These are phyloP conservation scores for Hansenula sp. DNA, from an alignment of 1,139 yeast species.

Conservation along the genomic window DNA sequence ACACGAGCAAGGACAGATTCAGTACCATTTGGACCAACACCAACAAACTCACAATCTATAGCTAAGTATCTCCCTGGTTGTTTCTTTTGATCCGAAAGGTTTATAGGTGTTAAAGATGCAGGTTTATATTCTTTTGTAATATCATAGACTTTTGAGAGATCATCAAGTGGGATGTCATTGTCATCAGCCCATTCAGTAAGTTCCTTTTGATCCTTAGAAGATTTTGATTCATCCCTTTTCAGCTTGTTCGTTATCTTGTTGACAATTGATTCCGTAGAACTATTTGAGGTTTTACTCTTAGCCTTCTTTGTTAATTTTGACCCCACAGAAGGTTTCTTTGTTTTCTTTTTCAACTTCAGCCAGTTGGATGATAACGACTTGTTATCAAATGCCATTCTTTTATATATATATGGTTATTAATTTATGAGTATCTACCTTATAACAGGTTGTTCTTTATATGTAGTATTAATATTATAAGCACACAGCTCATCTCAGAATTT, in stretches of 20 bases:
- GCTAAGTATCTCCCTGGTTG: slow-evolving; percentile 70
- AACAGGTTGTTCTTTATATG: no score
- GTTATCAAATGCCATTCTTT: not conserved
- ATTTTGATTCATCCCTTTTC: slow-evolving; percentile 9
- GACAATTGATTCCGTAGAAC: slow-evolving; percentile 11
- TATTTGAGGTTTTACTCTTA: not conserved
- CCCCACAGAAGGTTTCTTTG: slow-evolving; percentile 2
- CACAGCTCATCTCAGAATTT: slow-evolving; percentile 2
- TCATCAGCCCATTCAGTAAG: slow-evolving; percentile 17
- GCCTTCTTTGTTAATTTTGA: slow-evolving; percentile 3
- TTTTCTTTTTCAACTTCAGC: slow-evolving; percentile 15
- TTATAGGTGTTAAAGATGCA: slow-evolving; percentile 7
- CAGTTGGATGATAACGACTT: slow-evolving; percentile 16
- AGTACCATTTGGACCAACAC: slow-evolving; percentile 71
- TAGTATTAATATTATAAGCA: not conserved
- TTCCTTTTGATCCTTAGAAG: slow-evolving; percentile 1
- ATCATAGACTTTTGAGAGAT: slow-evolving; percentile 12
- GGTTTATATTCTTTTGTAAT: slow-evolving; percentile 4
- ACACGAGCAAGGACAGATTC: slow-evolving; percentile 81
- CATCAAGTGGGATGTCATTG: slow-evolving; percentile 17
- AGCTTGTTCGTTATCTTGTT: slow-evolving; percentile 14
- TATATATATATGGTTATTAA: no score
- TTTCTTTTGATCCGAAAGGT: slow-evolving; percentile 16
- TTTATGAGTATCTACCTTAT: no score
- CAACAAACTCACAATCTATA: slow-evolving; percentile 93